Percentiles rank a stretch among this genome's conserved stretches.
These are phyloP conservation scores for Bullera alba DNA, from an alignment of 768 basidiomycete species.

Conservation along the genomic window DNA sequence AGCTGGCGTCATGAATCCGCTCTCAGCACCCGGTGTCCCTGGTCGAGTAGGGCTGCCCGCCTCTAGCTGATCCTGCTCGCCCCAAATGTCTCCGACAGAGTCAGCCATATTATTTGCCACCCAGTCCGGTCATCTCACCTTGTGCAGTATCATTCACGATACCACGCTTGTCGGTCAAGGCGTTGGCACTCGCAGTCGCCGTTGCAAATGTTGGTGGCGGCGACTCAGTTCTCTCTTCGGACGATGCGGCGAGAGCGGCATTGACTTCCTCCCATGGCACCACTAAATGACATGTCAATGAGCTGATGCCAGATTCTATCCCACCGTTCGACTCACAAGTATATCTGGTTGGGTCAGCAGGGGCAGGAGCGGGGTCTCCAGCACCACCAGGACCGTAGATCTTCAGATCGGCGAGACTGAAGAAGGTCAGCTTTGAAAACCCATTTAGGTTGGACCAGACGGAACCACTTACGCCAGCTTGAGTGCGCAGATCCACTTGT, in stretches of 20 bases:
- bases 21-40: conserved; percentile 17
- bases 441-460: neutral
- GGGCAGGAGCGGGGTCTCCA: conserved; percentile 43
- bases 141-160: conserved; percentile 47
- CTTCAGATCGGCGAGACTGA: conserved; percentile 52
- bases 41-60: conserved; percentile 17
- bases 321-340: conserved; percentile 48
- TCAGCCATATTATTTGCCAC: neutral
- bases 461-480: conserved; percentile 59
- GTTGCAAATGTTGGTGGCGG: conserved; percentile 42
- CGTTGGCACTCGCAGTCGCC: conserved; percentile 35
- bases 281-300: conserved; percentile 26
- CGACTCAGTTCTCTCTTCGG: conserved; percentile 34
- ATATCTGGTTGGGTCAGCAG: conserved; percentile 56
- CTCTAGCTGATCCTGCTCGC: conserved; percentile 35
- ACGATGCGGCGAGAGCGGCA: conserved; percentile 28
- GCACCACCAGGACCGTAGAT: conserved; percentile 55
- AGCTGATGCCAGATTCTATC: neutral
- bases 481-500: conserved; percentile 87
- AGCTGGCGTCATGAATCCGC: conserved; percentile 2
- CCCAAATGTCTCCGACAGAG: conserved; percentile 37
- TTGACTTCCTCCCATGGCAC: conserved; percentile 64
- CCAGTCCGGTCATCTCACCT: conserved; percentile 12
- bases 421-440: neutral
- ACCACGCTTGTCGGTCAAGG: conserved; percentile 54